Conservation (phyloP, 495 filamentous ascomycete species). For the Elaphomyces granulatus region DNA sequence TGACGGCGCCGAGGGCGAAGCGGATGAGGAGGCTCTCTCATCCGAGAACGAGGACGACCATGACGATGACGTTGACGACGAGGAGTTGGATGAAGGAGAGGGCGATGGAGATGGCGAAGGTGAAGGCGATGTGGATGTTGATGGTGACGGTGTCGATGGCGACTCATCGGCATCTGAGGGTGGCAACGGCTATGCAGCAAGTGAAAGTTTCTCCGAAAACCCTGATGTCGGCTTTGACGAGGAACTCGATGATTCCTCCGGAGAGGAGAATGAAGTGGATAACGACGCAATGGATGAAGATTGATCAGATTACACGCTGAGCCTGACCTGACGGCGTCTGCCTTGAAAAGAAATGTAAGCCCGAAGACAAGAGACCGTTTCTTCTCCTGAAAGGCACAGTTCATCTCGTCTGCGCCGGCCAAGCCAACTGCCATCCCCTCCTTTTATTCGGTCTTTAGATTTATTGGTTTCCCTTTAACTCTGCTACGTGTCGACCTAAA, state of each 20-base stretch:
- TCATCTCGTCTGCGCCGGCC: too few relatives aligned
- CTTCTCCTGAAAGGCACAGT: too few relatives aligned
- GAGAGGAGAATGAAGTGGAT: slow-evolving; percentile 12
- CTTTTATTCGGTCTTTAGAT: too few relatives aligned
- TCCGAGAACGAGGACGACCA: slow-evolving; percentile 19
- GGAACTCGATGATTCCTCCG: slow-evolving; percentile 9
- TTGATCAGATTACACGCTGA: too few relatives aligned
- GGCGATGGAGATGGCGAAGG: slow-evolving; percentile 30
- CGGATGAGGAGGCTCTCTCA: slow-evolving; percentile 5
- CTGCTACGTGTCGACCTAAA: too few relatives aligned
- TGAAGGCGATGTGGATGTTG: slow-evolving; percentile 20
- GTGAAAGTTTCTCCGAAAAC: slow-evolving; percentile 23
- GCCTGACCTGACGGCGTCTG: too few relatives aligned
- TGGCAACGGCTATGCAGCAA: slow-evolving; percentile 26
- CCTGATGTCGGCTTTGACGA: slow-evolving; percentile 8
- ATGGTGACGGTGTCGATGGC: slow-evolving; percentile 27
- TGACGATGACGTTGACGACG: slow-evolving; percentile 23
- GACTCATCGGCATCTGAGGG: slow-evolving; percentile 30
- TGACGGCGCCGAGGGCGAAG: slow-evolving; percentile 14
- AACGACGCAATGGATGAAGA: slow-evolving; percentile 24
- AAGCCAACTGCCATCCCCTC: too few relatives aligned
- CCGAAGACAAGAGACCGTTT: too few relatives aligned
- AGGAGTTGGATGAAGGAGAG: slow-evolving; percentile 18
- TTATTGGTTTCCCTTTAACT: too few relatives aligned
- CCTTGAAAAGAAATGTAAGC: too few relatives aligned